Evolutionary conservation across 2,329 filamentous ascomycete genomes (phyloP).

Genomic region (Phaeomoniella chlamydospora): DNA sequence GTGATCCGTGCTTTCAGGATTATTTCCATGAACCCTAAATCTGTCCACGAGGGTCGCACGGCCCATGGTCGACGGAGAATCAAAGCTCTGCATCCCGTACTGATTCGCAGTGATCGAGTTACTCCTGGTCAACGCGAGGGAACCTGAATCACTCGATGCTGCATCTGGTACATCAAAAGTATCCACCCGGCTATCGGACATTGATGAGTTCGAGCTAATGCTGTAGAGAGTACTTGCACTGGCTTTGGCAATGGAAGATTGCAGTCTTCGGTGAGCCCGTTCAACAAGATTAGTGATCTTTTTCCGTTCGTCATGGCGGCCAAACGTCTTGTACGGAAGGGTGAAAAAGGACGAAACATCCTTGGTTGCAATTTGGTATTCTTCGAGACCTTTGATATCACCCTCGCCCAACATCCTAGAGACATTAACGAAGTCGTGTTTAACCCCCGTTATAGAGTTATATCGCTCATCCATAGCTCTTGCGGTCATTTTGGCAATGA

Average conservation of each 20-base stretch:
- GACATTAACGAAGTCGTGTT: constrained; percentile 63
- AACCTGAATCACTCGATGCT: constrained; percentile 37
- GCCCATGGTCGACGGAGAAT: background rate
- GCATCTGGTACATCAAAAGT: constrained; percentile 33
- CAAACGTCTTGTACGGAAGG: constrained; percentile 68
- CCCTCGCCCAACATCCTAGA: constrained; percentile 62
- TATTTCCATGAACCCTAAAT: constrained; percentile 11
- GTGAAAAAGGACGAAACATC: constrained; percentile 90
- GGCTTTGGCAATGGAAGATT: constrained; percentile 17
- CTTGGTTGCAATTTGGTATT: constrained; percentile 64
- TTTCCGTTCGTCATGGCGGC: constrained; percentile 57
- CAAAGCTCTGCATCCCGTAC: constrained; percentile 1
- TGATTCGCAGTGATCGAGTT: constrained; percentile 18
- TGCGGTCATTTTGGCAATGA: constrained; percentile 85
- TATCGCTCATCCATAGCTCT: constrained; percentile 81
- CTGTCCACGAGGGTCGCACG: constrained; percentile 3
- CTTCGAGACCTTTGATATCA: constrained; percentile 53
- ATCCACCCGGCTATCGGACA: constrained; percentile 35
- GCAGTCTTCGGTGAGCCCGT: constrained; percentile 54
- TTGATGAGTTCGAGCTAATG: constrained; percentile 37
- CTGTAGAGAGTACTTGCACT: constrained; percentile 23
- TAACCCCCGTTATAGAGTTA: constrained; percentile 74
- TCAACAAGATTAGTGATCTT: constrained; percentile 63
- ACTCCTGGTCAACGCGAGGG: constrained; percentile 21
- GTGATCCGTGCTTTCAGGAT: constrained; percentile 22